Conservation (phyloP, 768 basidiomycete genomes). For the Lanmaoa rubissima region DNA sequence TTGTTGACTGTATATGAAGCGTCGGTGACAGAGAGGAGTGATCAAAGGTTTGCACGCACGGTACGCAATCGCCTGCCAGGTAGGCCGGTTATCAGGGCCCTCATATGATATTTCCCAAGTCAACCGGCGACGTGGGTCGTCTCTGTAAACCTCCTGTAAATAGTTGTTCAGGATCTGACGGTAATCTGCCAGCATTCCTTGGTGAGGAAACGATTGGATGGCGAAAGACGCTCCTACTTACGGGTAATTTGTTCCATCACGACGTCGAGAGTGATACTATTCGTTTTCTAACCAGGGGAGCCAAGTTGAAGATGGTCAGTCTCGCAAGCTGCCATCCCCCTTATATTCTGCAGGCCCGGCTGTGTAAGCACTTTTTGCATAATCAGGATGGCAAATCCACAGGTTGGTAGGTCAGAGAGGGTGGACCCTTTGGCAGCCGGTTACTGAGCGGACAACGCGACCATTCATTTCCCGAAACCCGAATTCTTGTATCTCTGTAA, state of each 20-base stretch:
- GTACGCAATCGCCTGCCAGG: constrained; percentile 23
- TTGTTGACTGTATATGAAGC: constrained; percentile 13
- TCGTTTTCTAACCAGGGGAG: not conserved
- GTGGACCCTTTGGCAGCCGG: constrained; percentile 3
- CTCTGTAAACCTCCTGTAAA: constrained; percentile 17
- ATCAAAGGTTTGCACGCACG: constrained; percentile 12
- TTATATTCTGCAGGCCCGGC: constrained; percentile 20
- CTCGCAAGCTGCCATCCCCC: not conserved
- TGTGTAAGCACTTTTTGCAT: constrained; percentile 9
- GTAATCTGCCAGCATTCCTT: constrained; percentile 8
- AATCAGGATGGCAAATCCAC: constrained; percentile 12
- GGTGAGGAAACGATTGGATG: not conserved
- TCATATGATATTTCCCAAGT: constrained; percentile 15
- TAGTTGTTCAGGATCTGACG: constrained; percentile 26
- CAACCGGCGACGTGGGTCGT: constrained; percentile 11
- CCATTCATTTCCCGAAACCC: not conserved
- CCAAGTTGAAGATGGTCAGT: not conserved
- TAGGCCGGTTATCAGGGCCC: constrained; percentile 24
- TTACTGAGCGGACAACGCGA: not conserved
- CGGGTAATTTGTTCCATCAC: constrained; percentile 10
- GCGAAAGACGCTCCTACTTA: constrained; percentile 2
- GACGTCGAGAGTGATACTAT: not conserved
- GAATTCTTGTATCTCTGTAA: not conserved
- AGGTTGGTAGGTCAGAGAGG: constrained; percentile 20
- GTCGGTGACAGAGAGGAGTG: not conserved